Base-by-base conservation (phyloP, 1,284 basidiomycete species). In the Cryptococcus floricola region DNA sequence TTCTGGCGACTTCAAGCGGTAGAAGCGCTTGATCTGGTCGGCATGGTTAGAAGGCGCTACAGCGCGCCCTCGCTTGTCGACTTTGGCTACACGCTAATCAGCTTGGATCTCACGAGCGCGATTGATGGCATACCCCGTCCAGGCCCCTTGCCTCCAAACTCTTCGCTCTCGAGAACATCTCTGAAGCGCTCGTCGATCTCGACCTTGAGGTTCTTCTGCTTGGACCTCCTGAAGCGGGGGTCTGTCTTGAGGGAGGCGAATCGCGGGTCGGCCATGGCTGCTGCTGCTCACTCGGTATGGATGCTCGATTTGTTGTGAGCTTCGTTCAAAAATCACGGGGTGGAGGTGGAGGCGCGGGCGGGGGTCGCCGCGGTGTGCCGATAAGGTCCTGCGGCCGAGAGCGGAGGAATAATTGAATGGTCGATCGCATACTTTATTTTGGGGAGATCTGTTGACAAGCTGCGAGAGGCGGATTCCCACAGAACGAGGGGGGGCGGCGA, bases 161-260 rank as follows among this genome's bases (percentile, higher is more conserved):
- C 76, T 46, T 75, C 74, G 28, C 55, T 81, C 76, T 83, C 79
- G 50, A 98, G 84, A 18, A 96, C 81, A 58, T 82, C 80, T 74
- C 88, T 90, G 83, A 98, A 98, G n/a, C 95, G 87, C 14, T 95
- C 87, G 74, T 98, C 95, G 41, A 98, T 84, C 58, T 88, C 84
- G 50, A 96, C 87, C 76, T 94, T 96, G 64, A 85, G 80, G 53
- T 85, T 81, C 48, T 88, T 85, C 73, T 87, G 88, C 70, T 86
- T 89, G 0, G 89, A 88, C 23, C 84, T 83, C 39, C 94, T 82
- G 80, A 98, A 98, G 54, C 95, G 86, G 53, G 95, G 95, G 76
- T 98, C 95, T 31, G 89, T 87, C 73, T 86, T 87, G 52, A 98
- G 81, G 56, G 89, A 82, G 34, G 89, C 84, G 75, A 98, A 98